A percentile compares a stretch with the other conserved stretches of the same genome.
Conservation (phyloP, 1,139 yeast species). For the Zhuliangozyma parablackwelliae region DNA sequence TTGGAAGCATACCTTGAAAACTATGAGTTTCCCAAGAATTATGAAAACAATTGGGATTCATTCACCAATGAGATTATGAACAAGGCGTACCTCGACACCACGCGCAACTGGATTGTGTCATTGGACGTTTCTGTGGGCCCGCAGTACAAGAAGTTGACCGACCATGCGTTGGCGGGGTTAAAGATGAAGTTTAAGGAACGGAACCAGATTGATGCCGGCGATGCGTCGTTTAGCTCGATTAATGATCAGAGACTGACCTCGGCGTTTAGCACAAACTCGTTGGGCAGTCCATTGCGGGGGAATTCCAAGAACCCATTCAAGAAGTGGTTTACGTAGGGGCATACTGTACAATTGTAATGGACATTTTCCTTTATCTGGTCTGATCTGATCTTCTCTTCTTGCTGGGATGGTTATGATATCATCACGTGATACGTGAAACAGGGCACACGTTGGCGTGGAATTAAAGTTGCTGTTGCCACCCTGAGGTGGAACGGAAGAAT, state of each 20-base stretch:
- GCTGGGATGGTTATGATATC: no score
- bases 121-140: slow-evolving; percentile 15
- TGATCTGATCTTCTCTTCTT: no score
- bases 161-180: slow-evolving; percentile 28
- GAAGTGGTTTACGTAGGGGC: slow-evolving; percentile 29
- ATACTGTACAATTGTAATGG: no score
- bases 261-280: slow-evolving; percentile 22
- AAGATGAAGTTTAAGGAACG: slow-evolving; percentile 27
- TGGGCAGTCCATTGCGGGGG: slow-evolving; percentile 19
- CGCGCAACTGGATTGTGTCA: slow-evolving; percentile 30
- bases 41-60: slow-evolving; percentile 28
- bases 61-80: slow-evolving; percentile 30
- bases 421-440: no score
- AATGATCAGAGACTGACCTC: not conserved
- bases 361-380: no score
- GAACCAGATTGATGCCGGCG: no score
- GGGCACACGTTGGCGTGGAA: no score
- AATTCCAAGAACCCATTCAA: slow-evolving; percentile 32
- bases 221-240: not conserved
- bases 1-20: slow-evolving; percentile 31
- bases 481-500: no score
- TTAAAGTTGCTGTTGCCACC: no score
- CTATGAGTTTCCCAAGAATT: slow-evolving; percentile 39
- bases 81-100: slow-evolving; percentile 26
- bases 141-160: slow-evolving; percentile 18